These are phyloP conservation scores for Orbilia javanica DNA, from an alignment of 2,329 filamentous ascomycete genomes.

Conservation along the genomic window DNA sequence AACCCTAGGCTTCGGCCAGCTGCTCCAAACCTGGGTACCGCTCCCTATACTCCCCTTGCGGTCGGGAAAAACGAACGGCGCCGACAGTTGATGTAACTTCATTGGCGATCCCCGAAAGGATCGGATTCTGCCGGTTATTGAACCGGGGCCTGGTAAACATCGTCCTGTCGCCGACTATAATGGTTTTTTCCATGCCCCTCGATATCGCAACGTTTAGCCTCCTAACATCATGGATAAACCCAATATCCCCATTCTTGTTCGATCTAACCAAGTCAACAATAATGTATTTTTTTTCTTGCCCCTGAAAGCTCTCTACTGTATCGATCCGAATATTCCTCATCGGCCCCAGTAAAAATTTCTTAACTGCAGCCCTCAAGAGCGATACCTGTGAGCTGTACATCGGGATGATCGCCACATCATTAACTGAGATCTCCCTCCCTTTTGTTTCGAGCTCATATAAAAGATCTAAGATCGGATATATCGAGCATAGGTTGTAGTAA, in stretches of 20 bases:
- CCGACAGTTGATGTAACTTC: too few species aligned
- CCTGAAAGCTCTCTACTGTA: conserved; percentile 19
- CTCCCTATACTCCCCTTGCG: too few species aligned
- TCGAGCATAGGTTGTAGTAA: background rate
- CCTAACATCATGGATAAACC: background rate
- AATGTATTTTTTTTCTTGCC: background rate
- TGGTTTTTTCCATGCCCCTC: background rate
- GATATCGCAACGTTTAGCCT: conserved; percentile 9
- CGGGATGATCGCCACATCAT: background rate
- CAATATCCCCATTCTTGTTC: background rate
- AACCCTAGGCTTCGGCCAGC: too few species aligned
- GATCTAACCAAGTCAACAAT: conserved; percentile 29
- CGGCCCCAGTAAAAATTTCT: background rate
- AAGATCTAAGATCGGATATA: background rate
- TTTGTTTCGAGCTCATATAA: background rate
- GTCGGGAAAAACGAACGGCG: too few species aligned
- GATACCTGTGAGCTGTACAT: background rate
- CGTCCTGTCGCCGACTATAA: background rate
- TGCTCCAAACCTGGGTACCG: too few species aligned
- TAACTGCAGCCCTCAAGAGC: background rate
- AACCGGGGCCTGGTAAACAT: too few species aligned
- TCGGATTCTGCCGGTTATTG: too few species aligned
- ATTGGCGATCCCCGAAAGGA: too few species aligned
- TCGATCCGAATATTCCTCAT: background rate
- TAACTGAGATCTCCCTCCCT: background rate